Conservation (phyloP, 257 asterid genomes). For the Eustoma russellianum region DNA sequence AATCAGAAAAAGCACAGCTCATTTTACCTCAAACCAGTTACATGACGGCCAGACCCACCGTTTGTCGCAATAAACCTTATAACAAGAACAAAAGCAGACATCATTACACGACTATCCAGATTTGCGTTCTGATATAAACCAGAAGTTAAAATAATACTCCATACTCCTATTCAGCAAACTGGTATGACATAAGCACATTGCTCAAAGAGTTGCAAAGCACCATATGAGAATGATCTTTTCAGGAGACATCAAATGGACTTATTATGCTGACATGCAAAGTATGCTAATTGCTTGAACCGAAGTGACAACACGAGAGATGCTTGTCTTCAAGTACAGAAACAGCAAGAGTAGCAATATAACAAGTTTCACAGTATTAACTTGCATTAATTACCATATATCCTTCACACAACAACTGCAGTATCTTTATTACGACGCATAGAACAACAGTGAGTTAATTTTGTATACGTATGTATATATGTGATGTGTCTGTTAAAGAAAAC, state of each 20-base stretch:
- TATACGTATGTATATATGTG: too few relatives aligned
- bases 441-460: too few relatives aligned
- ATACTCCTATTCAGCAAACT: too few relatives aligned
- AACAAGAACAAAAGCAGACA: constrained; percentile 12
- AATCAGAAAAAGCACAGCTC: background rate
- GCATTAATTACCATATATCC: background rate
- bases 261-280: background rate
- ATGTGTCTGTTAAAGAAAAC: too few relatives aligned
- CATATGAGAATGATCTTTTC: background rate
- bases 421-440: too few relatives aligned
- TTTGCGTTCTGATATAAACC: background rate
- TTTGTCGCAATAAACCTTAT: constrained; percentile 80
- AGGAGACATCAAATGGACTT: background rate
- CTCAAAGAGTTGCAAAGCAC: background rate
- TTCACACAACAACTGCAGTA: too few relatives aligned
- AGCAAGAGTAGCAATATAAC: too few relatives aligned
- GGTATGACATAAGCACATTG: background rate
- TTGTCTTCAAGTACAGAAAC: too few relatives aligned
- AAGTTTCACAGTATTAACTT: too few relatives aligned
- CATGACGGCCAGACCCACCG: constrained; percentile 77
- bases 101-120: background rate
- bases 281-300: too few relatives aligned
- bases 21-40: constrained; percentile 62
- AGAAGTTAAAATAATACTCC: background rate
- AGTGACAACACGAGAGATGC: too few relatives aligned